Base-by-base conservation (phyloP, 73 alveolate species). In the Stentor coeruleus region DNA sequence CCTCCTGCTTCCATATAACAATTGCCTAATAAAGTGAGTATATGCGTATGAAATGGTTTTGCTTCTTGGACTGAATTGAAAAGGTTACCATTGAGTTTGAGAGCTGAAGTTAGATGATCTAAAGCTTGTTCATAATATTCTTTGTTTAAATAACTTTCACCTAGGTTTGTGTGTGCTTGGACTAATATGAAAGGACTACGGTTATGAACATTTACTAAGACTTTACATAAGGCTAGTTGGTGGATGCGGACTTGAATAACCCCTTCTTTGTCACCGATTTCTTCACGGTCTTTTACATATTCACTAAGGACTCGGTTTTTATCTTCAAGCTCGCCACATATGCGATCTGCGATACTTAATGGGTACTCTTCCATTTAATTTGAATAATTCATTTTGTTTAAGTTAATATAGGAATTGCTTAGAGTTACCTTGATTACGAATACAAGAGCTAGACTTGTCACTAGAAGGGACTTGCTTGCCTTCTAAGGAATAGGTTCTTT, bases 111-210 rank as follows among this genome's bases (percentile, higher is more conserved):
- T 76, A 92, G 58, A 85, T 94, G 98, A 60, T 94, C 98, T 6
- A 94, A 79, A 33, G 98, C 96, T 84, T 94, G 90, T 59, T 94
- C 98, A 83, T 86, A 94, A 84, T 94, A 94, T 49, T 94, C 88
- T 72, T 87, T 81, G 58, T 92, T 87, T 39, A 94, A 76, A 72
- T 94, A 94, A n/a, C 97, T 95, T 77, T 91, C 96, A 26, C 96
- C 98, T 6, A 93, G 88, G 37, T 93, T 91, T 1, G 95, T 82
- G 77, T 93, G 95, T 28, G 98, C 98, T 86, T 84, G 85, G 38
- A 93, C 98, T 39, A 93, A 83, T 39, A 88, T 88, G 57, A 88
- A 93, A 38, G 80, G 81, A n/a, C 85, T 88, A 82, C 90, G 89
- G 76, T 89, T 87, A 79, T 93, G 98, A 82, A 91, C 92, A 49